Evolutionary conservation across 768 basidiomycete genomes (phyloP).

Genomic region (Tubosaeta brunneosetosa): DNA sequence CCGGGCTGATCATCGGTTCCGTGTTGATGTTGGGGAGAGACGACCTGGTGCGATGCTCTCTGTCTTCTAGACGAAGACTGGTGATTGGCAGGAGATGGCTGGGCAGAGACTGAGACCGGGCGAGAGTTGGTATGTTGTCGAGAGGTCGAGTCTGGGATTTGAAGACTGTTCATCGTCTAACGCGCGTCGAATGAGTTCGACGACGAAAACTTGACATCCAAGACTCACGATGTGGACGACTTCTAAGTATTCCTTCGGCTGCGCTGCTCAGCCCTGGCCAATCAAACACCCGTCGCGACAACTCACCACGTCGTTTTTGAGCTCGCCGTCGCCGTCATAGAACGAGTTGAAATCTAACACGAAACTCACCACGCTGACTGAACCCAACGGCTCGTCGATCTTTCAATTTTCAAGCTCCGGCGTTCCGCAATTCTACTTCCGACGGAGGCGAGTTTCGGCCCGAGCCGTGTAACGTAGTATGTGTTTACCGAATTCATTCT

Average conservation of each 20-base stretch:
- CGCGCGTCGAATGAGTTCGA: background rate
- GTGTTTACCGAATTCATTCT: background rate
- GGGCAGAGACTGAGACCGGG: constrained; percentile 57
- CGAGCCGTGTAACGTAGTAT: constrained; percentile 11
- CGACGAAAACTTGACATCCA: background rate
- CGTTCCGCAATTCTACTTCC: constrained; percentile 5
- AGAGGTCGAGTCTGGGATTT: constrained; percentile 47
- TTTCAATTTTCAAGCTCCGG: constrained; percentile 22
- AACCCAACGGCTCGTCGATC: constrained; percentile 3
- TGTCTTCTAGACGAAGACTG: constrained; percentile 49
- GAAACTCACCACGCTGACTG: background rate
- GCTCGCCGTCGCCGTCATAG: background rate
- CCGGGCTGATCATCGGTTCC: constrained; percentile 41
- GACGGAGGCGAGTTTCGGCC: constrained; percentile 19
- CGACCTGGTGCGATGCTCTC: constrained; percentile 70
- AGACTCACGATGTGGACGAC: constrained; percentile 11
- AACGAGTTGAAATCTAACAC: background rate
- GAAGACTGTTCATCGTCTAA: constrained; percentile 31
- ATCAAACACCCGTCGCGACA: background rate
- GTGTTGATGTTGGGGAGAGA: constrained; percentile 45
- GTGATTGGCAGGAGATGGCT: constrained; percentile 44
- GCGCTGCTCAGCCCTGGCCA: background rate
- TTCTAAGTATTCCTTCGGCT: constrained; percentile 5
- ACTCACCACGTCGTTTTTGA: constrained; percentile 8
- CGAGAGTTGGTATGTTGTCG: constrained; percentile 39